Base-by-base conservation (phyloP, 164 flowering plant species). In the Piper longum region DNA sequence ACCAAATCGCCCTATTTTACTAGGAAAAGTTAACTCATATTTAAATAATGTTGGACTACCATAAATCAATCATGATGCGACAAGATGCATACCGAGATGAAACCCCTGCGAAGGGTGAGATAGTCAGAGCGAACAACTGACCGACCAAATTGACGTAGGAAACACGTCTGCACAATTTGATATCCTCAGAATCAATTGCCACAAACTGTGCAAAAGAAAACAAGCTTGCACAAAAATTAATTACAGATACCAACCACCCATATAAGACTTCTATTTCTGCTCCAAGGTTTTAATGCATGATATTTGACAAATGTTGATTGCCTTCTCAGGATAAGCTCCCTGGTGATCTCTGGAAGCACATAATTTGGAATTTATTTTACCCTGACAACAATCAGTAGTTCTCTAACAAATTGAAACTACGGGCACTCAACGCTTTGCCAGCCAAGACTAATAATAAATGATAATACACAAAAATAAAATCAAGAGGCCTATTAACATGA, bases 81-180 rank as follows among this genome's bases (percentile, higher is more conserved):
- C 52, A 5, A 48, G 14, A 3, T 48, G 52, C 67, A 61, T 81
- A 93, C 99, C 88, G 62, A 69, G 79, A 90, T 93, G 70, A 93
- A 93, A 43, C 92, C 97, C 71, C 78, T 82, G 57, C 99, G 97
- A 8, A 93, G 91, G 7, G 95, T 78, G 43, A 93, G 81, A 71
- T 93, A 93, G 70, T 93, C 99, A 58, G 85, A 72, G 63, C 90
- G 90, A 66, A 81, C 92, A 58, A 93, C 97, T 16, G 99, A 88
- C 45, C 66, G 79, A 52, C 97, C 96, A 78, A 93, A 93, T 77
- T 93, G 99, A 57, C 97, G 81, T 73, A 93, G 87, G 80, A 90
- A 90, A 75, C 99, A 93, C 13, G 80, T 87, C 99, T 93, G 81
- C 72, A 66, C 14, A 44, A 48, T 12, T 48, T 12, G 52, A 48